Base-by-base conservation (phyloP, 805 yeast species). In the Saccharomycopsis lassenensis region DNA sequence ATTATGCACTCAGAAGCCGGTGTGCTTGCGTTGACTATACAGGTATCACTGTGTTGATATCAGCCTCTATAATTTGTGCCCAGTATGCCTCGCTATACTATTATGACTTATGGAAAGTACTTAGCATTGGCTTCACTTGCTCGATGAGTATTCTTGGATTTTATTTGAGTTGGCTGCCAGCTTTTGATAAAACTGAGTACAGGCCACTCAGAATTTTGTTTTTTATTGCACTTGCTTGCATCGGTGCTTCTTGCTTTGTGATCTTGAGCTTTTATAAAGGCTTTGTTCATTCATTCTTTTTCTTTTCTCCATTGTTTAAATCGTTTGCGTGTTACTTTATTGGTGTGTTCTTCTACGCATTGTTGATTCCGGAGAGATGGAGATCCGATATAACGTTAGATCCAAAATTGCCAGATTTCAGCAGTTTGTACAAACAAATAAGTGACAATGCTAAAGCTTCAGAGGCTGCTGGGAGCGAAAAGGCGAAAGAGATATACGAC, bases 1-100 rank as follows among this genome's bases (percentile, higher is more conserved):
- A 68, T 34, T 56, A 80, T 30, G 50, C 62, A 15, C 54, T 74
- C 44, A 69, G 95, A 53, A 67, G 76, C 46, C 70, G 74, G 36
- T 84, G 82, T 58, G 95, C 95, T 0, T 91, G 98, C 56, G 74
- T 87, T 29, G 98, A 89, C 60, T 89, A 89, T 57, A 79, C 94
- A 5, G 98, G 98, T 2, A 89, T 89, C 47, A 85, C 96, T 0
- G 69, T 86, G 10, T 62, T 91, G 46, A 87, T 89, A 48, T 80
- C 95, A 0, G 89, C 94, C 11, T 82, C 95, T 2, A 80, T 91
- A 31, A 62, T 91, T 30, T 74, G 94, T 3, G 78, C 89, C 0
- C 95, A 89, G 56, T 86, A 83, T 55, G 71, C 83, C 14, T 68
- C 87, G 1, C 66, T 89, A 35, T 76, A 72, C 52, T 65, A 78